phyloP scores from a whole-genome alignment of 1,139 yeast species.

The Hansenula anomala region DNA sequence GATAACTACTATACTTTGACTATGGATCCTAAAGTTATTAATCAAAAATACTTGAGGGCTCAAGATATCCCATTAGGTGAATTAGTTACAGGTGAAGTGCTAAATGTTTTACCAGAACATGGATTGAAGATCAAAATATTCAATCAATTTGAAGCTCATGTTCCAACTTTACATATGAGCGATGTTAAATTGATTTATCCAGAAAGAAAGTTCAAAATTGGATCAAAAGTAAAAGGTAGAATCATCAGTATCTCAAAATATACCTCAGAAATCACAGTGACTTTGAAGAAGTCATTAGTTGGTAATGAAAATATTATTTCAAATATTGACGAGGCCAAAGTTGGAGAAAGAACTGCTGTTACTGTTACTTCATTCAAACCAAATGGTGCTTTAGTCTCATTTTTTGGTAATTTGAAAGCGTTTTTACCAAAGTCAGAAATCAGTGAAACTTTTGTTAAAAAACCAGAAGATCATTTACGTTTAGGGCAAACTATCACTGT shows the following conservation, averaged over 20 bases:
- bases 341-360: constrained; percentile 66
- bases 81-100: constrained; percentile 53
- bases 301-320: constrained; percentile 59
- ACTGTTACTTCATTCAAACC: constrained; percentile 70
- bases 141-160: constrained; percentile 66
- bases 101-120: constrained; percentile 54
- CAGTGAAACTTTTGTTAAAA: constrained; percentile 78
- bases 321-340: constrained; percentile 44
- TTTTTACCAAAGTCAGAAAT: constrained; percentile 84
- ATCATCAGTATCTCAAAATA: constrained; percentile 37
- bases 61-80: constrained; percentile 79
- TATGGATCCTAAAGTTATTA: constrained; percentile 58
- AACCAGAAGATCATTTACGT: constrained; percentile 73
- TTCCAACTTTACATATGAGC: constrained; percentile 72
- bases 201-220: constrained; percentile 85
- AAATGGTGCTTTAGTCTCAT: constrained; percentile 77
- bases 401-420: constrained; percentile 75
- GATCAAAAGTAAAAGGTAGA: constrained; percentile 75
- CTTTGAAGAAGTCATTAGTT: constrained; percentile 81
- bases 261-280: constrained; percentile 47
- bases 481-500: constrained; percentile 84
- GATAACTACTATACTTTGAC: constrained; percentile 70
- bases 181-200: constrained; percentile 85
- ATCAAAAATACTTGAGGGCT: constrained; percentile 58
- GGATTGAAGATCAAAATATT: constrained; percentile 68